Conservation (phyloP, 2,329 filamentous ascomycete species). For the Pezicula radicicola region DNA sequence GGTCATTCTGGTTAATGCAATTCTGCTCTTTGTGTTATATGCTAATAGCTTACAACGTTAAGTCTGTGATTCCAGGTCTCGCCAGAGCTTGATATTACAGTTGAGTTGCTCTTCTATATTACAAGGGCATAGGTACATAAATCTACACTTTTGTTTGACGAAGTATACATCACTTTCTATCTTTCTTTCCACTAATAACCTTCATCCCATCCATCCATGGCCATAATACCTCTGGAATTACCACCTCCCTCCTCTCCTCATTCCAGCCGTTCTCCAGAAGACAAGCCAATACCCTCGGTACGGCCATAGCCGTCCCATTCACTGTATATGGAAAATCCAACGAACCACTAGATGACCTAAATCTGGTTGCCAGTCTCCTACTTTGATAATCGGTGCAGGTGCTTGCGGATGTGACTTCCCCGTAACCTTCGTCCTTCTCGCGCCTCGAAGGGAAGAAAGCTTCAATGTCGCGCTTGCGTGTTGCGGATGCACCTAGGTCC, state of each 20-base stretch:
- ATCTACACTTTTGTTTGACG: background rate
- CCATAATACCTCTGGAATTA: conserved; percentile 74
- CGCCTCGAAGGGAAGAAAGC: conserved; percentile 84
- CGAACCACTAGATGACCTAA: conserved; percentile 48
- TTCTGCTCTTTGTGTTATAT: no score
- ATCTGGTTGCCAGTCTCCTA: conserved; percentile 73
- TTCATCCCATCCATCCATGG: conserved; percentile 80
- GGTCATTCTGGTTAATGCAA: no score
- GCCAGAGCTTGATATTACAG: no score
- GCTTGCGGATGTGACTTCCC: conserved; percentile 87
- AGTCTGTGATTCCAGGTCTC: no score
- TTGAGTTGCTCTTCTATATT: no score
- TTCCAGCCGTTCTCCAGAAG: conserved; percentile 91
- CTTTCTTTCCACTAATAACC: conserved; percentile 42
- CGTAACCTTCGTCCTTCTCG: conserved; percentile 71
- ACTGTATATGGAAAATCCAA: conserved; percentile 81
- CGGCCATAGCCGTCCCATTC: conserved; percentile 90
- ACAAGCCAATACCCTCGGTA: conserved; percentile 85
- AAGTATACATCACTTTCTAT: background rate
- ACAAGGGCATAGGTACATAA: no score
- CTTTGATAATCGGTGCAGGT: conserved; percentile 95
- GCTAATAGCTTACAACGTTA: no score
- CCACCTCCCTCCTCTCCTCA: conserved; percentile 61
- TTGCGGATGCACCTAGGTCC: conserved; percentile 86
- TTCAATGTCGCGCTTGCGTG: conserved; percentile 88